Evolutionary conservation across 1,284 basidiomycete species (phyloP).

Genomic region (Boletus sp.): DNA sequence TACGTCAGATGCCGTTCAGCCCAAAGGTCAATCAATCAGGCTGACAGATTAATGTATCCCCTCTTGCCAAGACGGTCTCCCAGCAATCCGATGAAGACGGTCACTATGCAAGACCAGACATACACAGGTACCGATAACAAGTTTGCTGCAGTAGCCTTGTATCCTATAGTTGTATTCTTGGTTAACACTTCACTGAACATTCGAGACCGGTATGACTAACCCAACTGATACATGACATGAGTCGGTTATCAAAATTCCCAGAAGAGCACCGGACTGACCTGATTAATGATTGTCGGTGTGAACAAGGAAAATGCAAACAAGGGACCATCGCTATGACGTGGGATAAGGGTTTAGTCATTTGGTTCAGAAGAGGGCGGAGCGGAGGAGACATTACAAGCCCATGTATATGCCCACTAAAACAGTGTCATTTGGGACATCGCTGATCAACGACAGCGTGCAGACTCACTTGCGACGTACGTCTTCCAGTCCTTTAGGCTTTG

Average conservation of each 20-base stretch:
- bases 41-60: conserved; percentile 47
- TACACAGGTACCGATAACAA: conserved; percentile 52
- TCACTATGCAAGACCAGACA: conserved; percentile 47
- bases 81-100: conserved; percentile 43
- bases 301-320: conserved; percentile 55
- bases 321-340: conserved; percentile 40
- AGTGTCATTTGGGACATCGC: neutral
- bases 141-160: conserved; percentile 49
- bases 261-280: conserved; percentile 30
- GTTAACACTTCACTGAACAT: neutral
- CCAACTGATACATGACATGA: conserved; percentile 13
- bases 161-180: conserved; percentile 31
- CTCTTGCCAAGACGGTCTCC: conserved; percentile 47
- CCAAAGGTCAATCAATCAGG: conserved; percentile 1
- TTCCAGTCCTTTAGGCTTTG: conserved; percentile 51
- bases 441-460: neutral
- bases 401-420: conserved; percentile 44
- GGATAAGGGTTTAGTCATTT: neutral
- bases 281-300: conserved; percentile 50
- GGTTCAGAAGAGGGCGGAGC: neutral
- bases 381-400: conserved; percentile 36
- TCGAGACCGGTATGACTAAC: conserved; percentile 9
- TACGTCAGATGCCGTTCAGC: conserved; percentile 10
- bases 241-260: neutral
- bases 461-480: conserved; percentile 46